These are phyloP conservation scores for Bipolaris gigantea DNA, from an alignment of 2,329 filamentous ascomycete species.

Conservation along the genomic window DNA sequence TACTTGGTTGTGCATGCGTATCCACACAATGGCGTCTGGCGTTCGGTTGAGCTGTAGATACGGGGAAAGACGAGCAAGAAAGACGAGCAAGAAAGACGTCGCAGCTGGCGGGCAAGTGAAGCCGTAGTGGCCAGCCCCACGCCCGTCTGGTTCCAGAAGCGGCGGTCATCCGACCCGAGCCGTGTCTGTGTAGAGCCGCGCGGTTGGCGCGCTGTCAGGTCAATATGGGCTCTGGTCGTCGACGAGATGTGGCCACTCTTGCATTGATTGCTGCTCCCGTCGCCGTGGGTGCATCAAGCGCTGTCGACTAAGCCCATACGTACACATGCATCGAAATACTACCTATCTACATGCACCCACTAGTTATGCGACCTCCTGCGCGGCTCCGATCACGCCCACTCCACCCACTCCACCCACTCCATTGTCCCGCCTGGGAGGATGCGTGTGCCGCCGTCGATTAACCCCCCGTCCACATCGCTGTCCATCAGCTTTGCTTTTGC, in stretches of 20 bases:
- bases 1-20: no score
- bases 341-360: no score
- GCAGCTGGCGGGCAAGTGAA: background rate
- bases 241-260: background rate
- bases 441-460: background rate
- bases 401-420: background rate
- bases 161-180: constrained; percentile 15
- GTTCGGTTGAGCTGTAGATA: background rate
- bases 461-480: background rate
- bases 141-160: constrained; percentile 1
- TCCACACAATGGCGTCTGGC: no score
- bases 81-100: no score
- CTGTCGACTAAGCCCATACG: background rate
- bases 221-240: background rate
- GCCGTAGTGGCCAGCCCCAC: background rate
- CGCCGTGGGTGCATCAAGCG: constrained; percentile 4
- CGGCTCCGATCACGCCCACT: background rate
- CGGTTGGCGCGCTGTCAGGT: constrained; percentile 11
- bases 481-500: background rate
- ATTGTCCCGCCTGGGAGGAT: no score
- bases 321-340: no score
- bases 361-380: background rate
- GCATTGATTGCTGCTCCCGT: background rate
- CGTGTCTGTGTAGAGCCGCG: constrained; percentile 16
- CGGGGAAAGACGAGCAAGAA: no score